Evolutionary conservation across 768 basidiomycete species (phyloP).

Genomic region (Pleurotus ostreatus): DNA sequence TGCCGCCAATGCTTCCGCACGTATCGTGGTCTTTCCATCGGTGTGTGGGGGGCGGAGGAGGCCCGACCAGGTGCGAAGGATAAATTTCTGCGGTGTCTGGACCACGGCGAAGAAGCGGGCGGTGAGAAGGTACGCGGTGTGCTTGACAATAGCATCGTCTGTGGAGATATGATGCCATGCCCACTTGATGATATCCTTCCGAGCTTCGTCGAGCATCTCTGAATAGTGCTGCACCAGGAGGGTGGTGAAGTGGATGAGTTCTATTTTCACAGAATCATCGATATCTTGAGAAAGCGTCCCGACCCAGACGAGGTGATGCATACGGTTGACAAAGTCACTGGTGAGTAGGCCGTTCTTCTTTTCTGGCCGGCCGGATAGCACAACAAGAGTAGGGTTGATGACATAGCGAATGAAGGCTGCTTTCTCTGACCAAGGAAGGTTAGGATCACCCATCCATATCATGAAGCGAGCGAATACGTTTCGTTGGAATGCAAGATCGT

Average conservation of each 20-base stretch:
- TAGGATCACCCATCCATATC: slow-evolving; percentile 70
- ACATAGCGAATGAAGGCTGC: slow-evolving; percentile 76
- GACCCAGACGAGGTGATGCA: slow-evolving; percentile 79
- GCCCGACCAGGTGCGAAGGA: slow-evolving; percentile 86
- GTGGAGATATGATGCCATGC: slow-evolving; percentile 83
- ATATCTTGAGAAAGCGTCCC: slow-evolving; percentile 45
- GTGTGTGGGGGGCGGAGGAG: slow-evolving; percentile 71
- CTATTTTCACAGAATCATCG: slow-evolving; percentile 88
- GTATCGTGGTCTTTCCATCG: slow-evolving; percentile 73
- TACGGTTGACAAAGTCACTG: slow-evolving; percentile 59
- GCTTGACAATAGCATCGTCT: slow-evolving; percentile 89
- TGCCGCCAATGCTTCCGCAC: slow-evolving; percentile 81
- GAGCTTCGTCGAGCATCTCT: slow-evolving; percentile 70
- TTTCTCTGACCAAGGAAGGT: slow-evolving; percentile 72
- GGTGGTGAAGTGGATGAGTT: slow-evolving; percentile 85
- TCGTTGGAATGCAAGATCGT: slow-evolving; percentile 68
- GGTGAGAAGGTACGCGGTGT: slow-evolving; percentile 85
- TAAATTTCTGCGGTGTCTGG: slow-evolving; percentile 87
- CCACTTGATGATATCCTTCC: slow-evolving; percentile 91
- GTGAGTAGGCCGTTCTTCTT: slow-evolving; percentile 65
- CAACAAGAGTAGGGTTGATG: slow-evolving; percentile 80
- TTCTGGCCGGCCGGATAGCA: slow-evolving; percentile 58
- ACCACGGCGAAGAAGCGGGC: slow-evolving; percentile 90
- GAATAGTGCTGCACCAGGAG: slow-evolving; percentile 84
- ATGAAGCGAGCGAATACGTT: slow-evolving; percentile 83